Evolutionary conservation across 1,139 yeast genomes (phyloP).

Genomic region (Meyerozyma athensensis): DNA sequence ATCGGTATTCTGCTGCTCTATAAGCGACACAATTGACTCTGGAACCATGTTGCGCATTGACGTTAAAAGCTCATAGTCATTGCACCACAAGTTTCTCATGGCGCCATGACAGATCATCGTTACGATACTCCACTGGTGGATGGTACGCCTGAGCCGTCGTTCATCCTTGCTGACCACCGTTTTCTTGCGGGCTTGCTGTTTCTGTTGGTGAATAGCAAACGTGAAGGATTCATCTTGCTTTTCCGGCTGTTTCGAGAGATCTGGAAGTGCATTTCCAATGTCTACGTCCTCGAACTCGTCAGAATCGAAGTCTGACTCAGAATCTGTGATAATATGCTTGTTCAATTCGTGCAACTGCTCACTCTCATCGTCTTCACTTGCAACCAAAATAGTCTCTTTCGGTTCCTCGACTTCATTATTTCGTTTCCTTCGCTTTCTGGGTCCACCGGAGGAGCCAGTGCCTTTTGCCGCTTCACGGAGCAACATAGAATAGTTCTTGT

Average conservation of each 20-base stretch:
- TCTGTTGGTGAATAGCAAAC: conserved; percentile 13
- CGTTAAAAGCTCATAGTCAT: conserved; percentile 39
- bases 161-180: conserved; percentile 50
- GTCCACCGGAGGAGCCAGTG: not conserved
- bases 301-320: conserved; percentile 13
- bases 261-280: conserved; percentile 18
- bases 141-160: conserved; percentile 39
- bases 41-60: conserved; percentile 45
- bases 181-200: conserved; percentile 8
- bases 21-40: conserved; percentile 8
- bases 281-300: conserved; percentile 33
- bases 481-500: conserved; percentile 2
- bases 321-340: not conserved
- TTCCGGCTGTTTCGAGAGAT: conserved; percentile 17
- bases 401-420: not conserved
- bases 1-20: conserved; percentile 14
- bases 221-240: conserved; percentile 15
- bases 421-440: conserved; percentile 1
- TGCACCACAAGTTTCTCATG: conserved; percentile 72
- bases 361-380: conserved; percentile 15
- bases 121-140: conserved; percentile 60
- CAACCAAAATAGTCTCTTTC: conserved; percentile 11
- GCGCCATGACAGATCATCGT: conserved; percentile 62
- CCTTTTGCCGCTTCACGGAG: conserved; percentile 1
- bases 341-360: no score